These are phyloP conservation scores for Cladosporium cucumerinum DNA, from an alignment of 2,329 filamentous ascomycete genomes.

Conservation along the genomic window DNA sequence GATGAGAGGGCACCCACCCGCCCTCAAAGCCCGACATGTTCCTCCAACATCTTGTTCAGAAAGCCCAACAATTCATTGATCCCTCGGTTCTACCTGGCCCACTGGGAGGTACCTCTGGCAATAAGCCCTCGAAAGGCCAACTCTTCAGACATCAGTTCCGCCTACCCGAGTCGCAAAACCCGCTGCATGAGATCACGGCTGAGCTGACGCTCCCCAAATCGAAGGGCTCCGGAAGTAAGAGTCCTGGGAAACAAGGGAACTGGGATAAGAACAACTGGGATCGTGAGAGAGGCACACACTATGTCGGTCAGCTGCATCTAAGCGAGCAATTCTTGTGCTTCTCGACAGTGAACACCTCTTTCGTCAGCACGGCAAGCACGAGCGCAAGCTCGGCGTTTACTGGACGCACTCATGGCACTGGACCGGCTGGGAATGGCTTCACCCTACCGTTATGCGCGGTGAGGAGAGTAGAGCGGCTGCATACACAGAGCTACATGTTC, in stretches of 20 bases:
- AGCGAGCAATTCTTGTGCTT: slow-evolving; percentile 96
- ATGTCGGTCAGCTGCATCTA: slow-evolving; percentile 86
- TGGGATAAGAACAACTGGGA: slow-evolving; percentile 65
- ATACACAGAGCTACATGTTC: slow-evolving; percentile 89
- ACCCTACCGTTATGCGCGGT: slow-evolving; percentile 90
- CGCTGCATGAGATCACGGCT: slow-evolving; percentile 92
- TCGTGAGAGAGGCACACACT: slow-evolving; percentile 62
- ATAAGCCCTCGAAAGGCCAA: slow-evolving; percentile 85
- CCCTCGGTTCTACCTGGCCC: slow-evolving; percentile 67
- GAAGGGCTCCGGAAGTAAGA: slow-evolving; percentile 49
- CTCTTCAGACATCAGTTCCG: slow-evolving; percentile 97
- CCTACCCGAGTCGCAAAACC: slow-evolving; percentile 85
- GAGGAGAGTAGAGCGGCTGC: slow-evolving; percentile 83
- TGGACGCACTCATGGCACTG: slow-evolving; percentile 87
- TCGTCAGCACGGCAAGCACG: slow-evolving; percentile 73
- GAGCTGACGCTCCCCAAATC: slow-evolving; percentile 76
- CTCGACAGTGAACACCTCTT: slow-evolving; percentile 87
- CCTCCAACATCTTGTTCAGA: slow-evolving; percentile 82
- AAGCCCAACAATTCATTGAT: slow-evolving; percentile 93
- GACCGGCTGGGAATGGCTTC: slow-evolving; percentile 92
- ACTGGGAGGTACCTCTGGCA: slow-evolving; percentile 60
- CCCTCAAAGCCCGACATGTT: slow-evolving; percentile 47
- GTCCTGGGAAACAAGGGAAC: slow-evolving; percentile 34
- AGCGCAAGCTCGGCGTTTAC: slow-evolving; percentile 80
- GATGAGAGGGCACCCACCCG: slow-evolving; percentile 13